Base-by-base conservation (phyloP, 208 protist genomes). In the Leptomonas pyrrhocoris region DNA sequence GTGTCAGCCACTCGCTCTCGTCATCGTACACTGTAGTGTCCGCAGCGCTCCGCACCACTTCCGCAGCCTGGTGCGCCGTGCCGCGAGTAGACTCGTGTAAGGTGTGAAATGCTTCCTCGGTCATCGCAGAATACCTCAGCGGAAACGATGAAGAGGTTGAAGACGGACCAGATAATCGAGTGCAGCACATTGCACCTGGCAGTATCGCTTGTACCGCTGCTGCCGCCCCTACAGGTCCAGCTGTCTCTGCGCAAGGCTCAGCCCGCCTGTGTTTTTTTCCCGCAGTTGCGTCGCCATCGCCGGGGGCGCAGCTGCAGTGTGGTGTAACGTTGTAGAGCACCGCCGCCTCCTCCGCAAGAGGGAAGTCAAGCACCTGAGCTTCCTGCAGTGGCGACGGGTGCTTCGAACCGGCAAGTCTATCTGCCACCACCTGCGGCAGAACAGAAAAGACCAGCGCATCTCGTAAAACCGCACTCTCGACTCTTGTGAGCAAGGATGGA, bases 401-500 rank as follows among this genome's bases (percentile, higher is more conserved):
- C 23, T 36, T 23, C 30, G 2, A 2, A 13, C 21, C 19, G 19
- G 62, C 51, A 16, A 56, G 16, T 15, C 31, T 36, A 11, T 66
- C 63, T 16, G 63, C 56, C 63, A 77, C 56, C 1, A 77, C 71
- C 55, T 77, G 71, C 38, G 71, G 71, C 15, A 66, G 30, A 6
- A 71, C 57, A 2, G 71, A 77, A 27, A 77, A 38, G 0, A 77
- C 56, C 0, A 70, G 43, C 9, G 63, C 46, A 9, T 77, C 71
- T 12, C 23, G 28, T 3, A 30, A 49, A 19, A n/a, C 25, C 11
- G 43, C 16, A 16, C 21, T 21, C 15, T 1, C 13, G 27, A 28
- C 45, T 36, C 6, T 49, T 48, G 42, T 11, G 8, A 61, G 45
- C 18, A 60, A 7, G 11, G 61, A 31, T 1, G 36, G 25, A n/a